These are phyloP conservation scores for Diaporthe australafricana DNA, from an alignment of 2,329 filamentous ascomycete genomes.

Conservation along the genomic window DNA sequence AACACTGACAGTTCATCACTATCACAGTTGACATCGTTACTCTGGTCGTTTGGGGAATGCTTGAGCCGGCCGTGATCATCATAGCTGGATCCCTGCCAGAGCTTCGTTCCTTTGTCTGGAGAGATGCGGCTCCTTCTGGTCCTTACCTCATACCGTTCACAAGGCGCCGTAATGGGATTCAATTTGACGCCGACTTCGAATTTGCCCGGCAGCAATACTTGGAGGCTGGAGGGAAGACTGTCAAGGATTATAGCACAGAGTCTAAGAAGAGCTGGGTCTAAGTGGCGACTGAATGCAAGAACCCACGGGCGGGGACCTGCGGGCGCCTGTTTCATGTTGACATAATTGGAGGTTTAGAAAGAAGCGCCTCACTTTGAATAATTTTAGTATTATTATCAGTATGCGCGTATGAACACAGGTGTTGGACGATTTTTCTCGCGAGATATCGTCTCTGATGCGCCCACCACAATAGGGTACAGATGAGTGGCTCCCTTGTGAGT, in stretches of 20 bases:
- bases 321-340: not conserved
- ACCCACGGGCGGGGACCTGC: not conserved
- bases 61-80: slow-evolving; percentile 26
- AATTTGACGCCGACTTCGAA: slow-evolving; percentile 11
- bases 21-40: slow-evolving; percentile 9
- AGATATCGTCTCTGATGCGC: not conserved
- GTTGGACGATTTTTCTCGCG: not conserved
- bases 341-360: not conserved
- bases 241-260: not conserved
- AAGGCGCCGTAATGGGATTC: slow-evolving; percentile 5
- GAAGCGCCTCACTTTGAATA: not conserved
- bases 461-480: too few relatives aligned
- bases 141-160: not conserved
- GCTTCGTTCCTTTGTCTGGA: slow-evolving; percentile 17
- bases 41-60: not conserved
- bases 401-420: too few relatives aligned
- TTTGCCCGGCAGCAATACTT: slow-evolving; percentile 25
- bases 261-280: slow-evolving; percentile 11
- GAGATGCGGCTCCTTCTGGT: not conserved
- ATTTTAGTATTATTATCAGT: not conserved
- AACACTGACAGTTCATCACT: not conserved
- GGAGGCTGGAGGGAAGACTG: slow-evolving; percentile 12
- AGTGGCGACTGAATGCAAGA: not conserved
- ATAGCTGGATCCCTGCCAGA: slow-evolving; percentile 25
- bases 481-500: not conserved